Evolutionary conservation across 305 asterid species (phyloP), one percentile per base, ranked within the genome.

Genomic region (Fraxinus dipetala): DNA sequence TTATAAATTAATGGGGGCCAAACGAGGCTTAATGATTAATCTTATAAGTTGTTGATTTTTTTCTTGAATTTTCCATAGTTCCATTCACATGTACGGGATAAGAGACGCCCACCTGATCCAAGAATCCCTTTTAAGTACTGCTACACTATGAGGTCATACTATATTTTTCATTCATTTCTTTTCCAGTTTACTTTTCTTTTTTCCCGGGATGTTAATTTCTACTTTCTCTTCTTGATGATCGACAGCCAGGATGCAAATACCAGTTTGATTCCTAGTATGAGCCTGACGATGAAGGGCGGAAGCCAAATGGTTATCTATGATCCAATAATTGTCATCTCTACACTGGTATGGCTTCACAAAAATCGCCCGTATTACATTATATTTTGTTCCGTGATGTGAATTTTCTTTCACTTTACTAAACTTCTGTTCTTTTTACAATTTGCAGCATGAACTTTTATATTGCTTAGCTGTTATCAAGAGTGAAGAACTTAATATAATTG

Each of bases 401-500:
- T 20, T 61, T 32, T 81, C 77, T 76, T 45, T 69, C 5, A 11
- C 74, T 69, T 78, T 80, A 48, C 78, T 54, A 28, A 35, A 28
- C 38, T 73, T 26, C 32, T 38, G n/a, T 80, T 85, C 40, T 56
- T 51, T 26, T 79, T 54, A 63, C 78, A 38, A 84, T 82, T 69
- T 86, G 90, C 94, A 93, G 97, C 86, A 77, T 40, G 92, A 90
- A 85, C 87, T 92, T 69, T 80, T 89, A 59, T 94, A 94, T 80
- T 94, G 98, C 89, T 88, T 94, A 78, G 98, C 95, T 54, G 82
- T 94, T 74, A 89, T 94, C 83, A 92, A 91, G 92, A 93, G 95
- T 86, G 87, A 86, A 84, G 97, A 89, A 56, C 85, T 89, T 76
- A 94, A 86, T 84, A 94, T 94, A 80, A 89, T 94, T 65, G 98